Evolutionary conservation across 805 yeast genomes (phyloP), one percentile per base, ranked within the genome.

Genomic region (Candida sakaeoensis): DNA sequence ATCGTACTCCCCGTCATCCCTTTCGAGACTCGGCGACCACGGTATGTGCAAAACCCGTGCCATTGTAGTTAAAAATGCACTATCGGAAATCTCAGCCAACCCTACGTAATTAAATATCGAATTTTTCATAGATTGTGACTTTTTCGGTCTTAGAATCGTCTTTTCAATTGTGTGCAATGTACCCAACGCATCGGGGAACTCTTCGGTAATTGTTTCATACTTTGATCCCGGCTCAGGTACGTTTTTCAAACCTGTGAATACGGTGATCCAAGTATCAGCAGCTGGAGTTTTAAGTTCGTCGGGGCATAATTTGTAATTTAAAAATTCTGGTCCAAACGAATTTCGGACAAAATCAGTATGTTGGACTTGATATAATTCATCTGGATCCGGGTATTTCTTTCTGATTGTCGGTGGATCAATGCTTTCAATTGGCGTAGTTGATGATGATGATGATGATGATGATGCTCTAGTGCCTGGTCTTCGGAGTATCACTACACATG

Each of bases 401-500:
- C 46, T 53, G 10, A 56, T 39, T 2, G 36, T 23, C 4, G 61
- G 57, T 6, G 49, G 50, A 13, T 47, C 44, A 10, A 51, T 32
- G 13, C 47, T 45, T 5, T 31, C 18, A 9, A 37, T 17, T 25
- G 33, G 30, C 8, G 14, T 15, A 24, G 36, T 30, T 19, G 21
- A 13, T 8, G 32, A 8, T n/a, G n/a, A n/a, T n/a, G n/a, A n/a
- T n/a, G n/a, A n/a, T n/a, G n/a, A n/a, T n/a, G n/a, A n/a, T n/a
- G n/a, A n/a, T n/a, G n/a, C n/a, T n/a, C 34, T 43, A 2, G 37
- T 39, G 16, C 44, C 49, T 35, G 45, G 40, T 33, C 43, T 50
- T 15, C 52, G 47, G 44, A 80, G 64, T 5, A 78, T 63, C 10
- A 80, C 66, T 32, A 73, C 64, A 2, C 84, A 75, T 3, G 72